Conservation (phyloP, 768 basidiomycete species). For the Pisolithus albus region DNA sequence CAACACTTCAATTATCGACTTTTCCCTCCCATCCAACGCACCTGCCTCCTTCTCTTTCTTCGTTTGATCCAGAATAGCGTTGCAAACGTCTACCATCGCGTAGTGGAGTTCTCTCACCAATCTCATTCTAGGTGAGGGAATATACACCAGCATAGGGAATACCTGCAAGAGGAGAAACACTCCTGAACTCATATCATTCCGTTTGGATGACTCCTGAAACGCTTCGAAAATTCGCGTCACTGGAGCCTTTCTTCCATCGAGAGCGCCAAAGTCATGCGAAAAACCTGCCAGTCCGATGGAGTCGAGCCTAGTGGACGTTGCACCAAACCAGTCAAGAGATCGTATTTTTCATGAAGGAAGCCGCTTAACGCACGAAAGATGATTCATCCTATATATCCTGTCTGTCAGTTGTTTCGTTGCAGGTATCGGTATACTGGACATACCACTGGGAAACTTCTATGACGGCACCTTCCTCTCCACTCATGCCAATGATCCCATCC, state of each 20-base stretch:
- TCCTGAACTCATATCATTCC: slow-evolving; percentile 3
- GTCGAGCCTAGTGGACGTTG: slow-evolving; percentile 30
- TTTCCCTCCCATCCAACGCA: too few relatives aligned
- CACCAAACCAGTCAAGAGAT: too few relatives aligned
- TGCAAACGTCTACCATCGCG: too few relatives aligned
- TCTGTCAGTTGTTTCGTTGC: too few relatives aligned
- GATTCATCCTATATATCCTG: slow-evolving; percentile 18
- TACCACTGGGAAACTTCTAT: slow-evolving; percentile 31
- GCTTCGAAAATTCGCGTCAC: slow-evolving; percentile 14
- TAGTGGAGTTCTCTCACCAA: too few relatives aligned
- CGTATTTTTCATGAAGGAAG: too few relatives aligned
- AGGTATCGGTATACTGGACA: neutral
- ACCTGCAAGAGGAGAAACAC: slow-evolving; percentile 28
- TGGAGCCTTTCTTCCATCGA: slow-evolving; percentile 29
- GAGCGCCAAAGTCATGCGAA: slow-evolving; percentile 38
- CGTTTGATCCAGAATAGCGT: too few relatives aligned
- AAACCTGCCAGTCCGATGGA: slow-evolving; percentile 40
- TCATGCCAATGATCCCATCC: slow-evolving; percentile 14
- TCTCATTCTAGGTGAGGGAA: neutral
- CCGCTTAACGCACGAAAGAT: slow-evolving; percentile 12
- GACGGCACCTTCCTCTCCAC: slow-evolving; percentile 10
- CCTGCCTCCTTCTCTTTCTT: slow-evolving; percentile 12
- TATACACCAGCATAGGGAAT: slow-evolving; percentile 10
- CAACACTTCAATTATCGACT: too few relatives aligned
- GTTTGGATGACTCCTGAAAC: slow-evolving; percentile 15